Evolutionary conservation across 2,329 filamentous ascomycete genomes (phyloP).

Genomic region (Verticillium albo-atrum): DNA sequence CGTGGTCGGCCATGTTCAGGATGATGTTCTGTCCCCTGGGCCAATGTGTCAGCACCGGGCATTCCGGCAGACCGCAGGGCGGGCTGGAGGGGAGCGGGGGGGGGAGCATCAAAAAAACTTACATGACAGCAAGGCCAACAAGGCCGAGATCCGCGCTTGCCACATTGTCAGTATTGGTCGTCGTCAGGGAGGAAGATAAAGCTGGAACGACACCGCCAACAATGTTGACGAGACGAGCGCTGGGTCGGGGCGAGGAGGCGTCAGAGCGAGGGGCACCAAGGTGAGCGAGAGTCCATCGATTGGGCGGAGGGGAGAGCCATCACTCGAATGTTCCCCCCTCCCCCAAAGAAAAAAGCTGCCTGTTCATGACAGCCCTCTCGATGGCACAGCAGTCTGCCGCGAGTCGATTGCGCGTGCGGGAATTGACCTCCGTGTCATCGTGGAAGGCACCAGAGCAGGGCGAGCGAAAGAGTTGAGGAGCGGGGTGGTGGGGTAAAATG

Average conservation of each 20-base stretch:
- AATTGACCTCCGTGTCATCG: conserved; percentile 24
- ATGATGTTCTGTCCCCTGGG: conserved; percentile 77
- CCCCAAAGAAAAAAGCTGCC: not conserved
- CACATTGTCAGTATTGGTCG: conserved; percentile 50
- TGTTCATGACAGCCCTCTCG: not conserved
- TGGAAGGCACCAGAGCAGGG: conserved; percentile 13
- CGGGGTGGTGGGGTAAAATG: conserved; percentile 35
- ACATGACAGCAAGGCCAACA: conserved; percentile 90
- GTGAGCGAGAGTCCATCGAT: not conserved
- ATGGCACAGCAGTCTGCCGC: not conserved
- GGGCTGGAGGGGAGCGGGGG: conserved; percentile 9
- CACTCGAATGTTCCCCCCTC: not conserved
- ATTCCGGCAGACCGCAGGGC: conserved; percentile 2
- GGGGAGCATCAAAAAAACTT: conserved; percentile 29
- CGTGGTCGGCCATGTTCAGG: conserved; percentile 83
- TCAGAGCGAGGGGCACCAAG: conserved; percentile 23
- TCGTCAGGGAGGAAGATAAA: conserved; percentile 21
- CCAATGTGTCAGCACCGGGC: conserved; percentile 10
- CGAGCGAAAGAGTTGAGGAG: conserved; percentile 18
- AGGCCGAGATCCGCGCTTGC: conserved; percentile 83
- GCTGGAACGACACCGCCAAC: conserved; percentile 12
- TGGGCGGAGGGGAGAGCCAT: not conserved
- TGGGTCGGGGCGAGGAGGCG: conserved; percentile 26
- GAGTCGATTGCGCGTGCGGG: conserved; percentile 18
- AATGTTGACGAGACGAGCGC: conserved; percentile 70